phyloP scores from a whole-genome alignment of 1,139 yeast species.

The Diutina mesorugosa region DNA sequence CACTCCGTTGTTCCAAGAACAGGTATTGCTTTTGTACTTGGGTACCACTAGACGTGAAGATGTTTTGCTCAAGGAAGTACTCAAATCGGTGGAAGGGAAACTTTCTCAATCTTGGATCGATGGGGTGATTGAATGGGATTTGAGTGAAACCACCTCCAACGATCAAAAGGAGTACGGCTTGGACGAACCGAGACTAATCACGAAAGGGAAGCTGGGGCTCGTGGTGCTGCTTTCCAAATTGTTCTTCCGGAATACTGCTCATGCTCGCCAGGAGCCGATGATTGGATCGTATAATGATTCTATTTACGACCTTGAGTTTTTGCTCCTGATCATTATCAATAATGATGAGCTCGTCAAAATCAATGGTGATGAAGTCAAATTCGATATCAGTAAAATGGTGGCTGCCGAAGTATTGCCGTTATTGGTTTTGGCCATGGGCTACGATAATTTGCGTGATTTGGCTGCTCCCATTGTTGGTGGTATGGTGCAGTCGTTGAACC shows the following conservation, averaged over 20 bases:
- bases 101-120: slow-evolving; percentile 44
- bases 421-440: slow-evolving; percentile 35
- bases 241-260: slow-evolving; percentile 23
- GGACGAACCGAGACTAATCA: slow-evolving; percentile 33
- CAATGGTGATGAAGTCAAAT: slow-evolving; percentile 11
- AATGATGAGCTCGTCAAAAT: slow-evolving; percentile 42
- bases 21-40: slow-evolving; percentile 36
- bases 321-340: slow-evolving; percentile 42
- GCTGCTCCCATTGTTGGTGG: slow-evolving; percentile 28
- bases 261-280: not conserved
- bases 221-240: slow-evolving; percentile 43
- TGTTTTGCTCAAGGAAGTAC: slow-evolving; percentile 39
- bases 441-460: slow-evolving; percentile 9
- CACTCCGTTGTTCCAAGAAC: slow-evolving; percentile 30
- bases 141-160: slow-evolving; percentile 19
- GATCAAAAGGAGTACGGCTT: slow-evolving; percentile 17
- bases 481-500: slow-evolving; percentile 23
- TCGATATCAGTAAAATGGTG: slow-evolving; percentile 45
- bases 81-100: slow-evolving; percentile 44
- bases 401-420: slow-evolving; percentile 50
- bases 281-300: not conserved
- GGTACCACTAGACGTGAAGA: slow-evolving; percentile 60
- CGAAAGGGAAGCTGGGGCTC: slow-evolving; percentile 32
- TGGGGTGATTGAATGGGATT: slow-evolving; percentile 53
- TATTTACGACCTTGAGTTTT: slow-evolving; percentile 49